Evolutionary conservation across 139 green algal genomes (phyloP), one percentile per base, ranked within the genome.

Genomic region (Micractinium conductrix): DNA sequence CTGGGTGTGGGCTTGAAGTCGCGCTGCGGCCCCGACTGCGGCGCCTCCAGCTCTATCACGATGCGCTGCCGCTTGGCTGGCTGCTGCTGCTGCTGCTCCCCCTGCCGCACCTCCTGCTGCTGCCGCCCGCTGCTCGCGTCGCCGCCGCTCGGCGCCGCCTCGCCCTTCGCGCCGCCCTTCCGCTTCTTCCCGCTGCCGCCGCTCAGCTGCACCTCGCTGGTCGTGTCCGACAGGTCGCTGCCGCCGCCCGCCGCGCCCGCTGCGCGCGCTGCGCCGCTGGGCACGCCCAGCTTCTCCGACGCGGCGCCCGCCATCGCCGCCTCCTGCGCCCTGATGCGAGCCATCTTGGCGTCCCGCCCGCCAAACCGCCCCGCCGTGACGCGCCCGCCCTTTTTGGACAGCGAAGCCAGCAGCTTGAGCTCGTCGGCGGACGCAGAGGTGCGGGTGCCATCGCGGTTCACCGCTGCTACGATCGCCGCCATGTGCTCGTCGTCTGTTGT

Each of bases 281-380:
- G 42, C n/a, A 74, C 60, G 22, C 78, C 85, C 28, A 90, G 73
- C 63, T 87, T 87, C 21, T 42, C 60, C 19, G 79, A 62, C 24
- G 75, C 74, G n/a, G 33, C 53, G 19, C 28, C 79, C 1, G 85
- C 85, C 73, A 72, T 33, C 21, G 48, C 63, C 19, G 87, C 87
- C 84, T 95, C 93, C 83, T 94, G 90, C 62, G 80, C 68, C 8
- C 85, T 65, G 40, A 98, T 95, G 63, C 95, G 93, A 0, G 90
- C 93, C 88, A 97, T 90, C 87, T 98, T 98, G 58, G 91, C 95
- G 8, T 87, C 91, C 0, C 95, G 86, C 4, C 94, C 94, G 5
- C 91, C 87, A 88, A 94, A 95, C 24, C 91, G 85, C 58, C 92
- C 93, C 62, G 91, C 84, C 0, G 85, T 73, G 37, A 71, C 33